Evolutionary conservation across 306 rosid genomes (phyloP).

Genomic region (Cajanus cajan): DNA sequence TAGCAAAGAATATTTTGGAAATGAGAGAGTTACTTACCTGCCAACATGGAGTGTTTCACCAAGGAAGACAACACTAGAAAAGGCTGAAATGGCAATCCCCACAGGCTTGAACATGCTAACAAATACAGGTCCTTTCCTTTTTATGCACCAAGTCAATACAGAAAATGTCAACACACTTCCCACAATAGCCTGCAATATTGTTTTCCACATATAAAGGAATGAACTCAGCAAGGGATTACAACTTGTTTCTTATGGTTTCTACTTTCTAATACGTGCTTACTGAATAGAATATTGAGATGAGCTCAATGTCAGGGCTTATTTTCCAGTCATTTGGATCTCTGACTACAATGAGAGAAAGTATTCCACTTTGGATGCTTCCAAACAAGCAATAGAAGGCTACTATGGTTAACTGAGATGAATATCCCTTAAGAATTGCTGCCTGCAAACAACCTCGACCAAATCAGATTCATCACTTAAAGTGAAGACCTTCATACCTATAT

Average conservation of each 20-base stretch:
- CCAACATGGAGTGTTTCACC: conserved; percentile 63
- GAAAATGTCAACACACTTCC: conserved; percentile 55
- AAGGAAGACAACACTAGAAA: conserved; percentile 53
- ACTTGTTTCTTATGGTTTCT: not conserved
- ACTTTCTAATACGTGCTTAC: conserved; percentile 43
- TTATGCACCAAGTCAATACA: conserved; percentile 55
- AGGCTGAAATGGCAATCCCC: conserved; percentile 66
- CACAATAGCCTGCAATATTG: conserved; percentile 42
- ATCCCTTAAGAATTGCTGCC: conserved; percentile 63
- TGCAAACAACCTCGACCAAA: conserved; percentile 28
- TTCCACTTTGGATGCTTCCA: conserved; percentile 63
- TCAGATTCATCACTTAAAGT: conserved; percentile 18
- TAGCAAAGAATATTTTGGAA: not conserved
- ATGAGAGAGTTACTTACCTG: conserved; percentile 44
- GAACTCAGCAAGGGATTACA: conserved; percentile 12
- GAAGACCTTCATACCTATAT: not conserved
- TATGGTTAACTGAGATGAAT: conserved; percentile 59
- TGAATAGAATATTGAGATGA: conserved; percentile 52
- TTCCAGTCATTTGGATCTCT: conserved; percentile 54
- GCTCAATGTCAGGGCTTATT: conserved; percentile 46
- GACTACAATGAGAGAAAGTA: conserved; percentile 45
- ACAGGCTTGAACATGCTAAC: conserved; percentile 63
- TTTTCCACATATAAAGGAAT: conserved; percentile 1
- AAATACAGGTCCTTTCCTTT: conserved; percentile 68
- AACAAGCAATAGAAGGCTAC: conserved; percentile 61